Base-by-base conservation (phyloP, 2,329 filamentous ascomycete species). In the Madurella mycetomatis region DNA sequence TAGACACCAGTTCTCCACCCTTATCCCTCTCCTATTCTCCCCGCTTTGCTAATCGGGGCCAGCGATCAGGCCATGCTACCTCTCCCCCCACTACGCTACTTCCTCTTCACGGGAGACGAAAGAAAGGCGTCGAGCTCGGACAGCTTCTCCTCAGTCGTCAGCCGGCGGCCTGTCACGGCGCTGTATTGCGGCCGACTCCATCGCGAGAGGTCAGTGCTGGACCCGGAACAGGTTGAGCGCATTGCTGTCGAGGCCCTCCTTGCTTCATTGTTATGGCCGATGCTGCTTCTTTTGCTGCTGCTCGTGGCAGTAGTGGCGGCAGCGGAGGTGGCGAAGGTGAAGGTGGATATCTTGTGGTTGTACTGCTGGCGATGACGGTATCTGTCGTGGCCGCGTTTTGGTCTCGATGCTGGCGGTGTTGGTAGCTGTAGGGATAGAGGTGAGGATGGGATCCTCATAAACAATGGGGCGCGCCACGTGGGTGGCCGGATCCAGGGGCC, bases 71-170 rank as follows among this genome's bases (percentile, higher is more conserved):
- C n/a, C n/a, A n/a, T n/a, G n/a, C n/a, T n/a, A n/a, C n/a, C n/a
- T n/a, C n/a, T n/a, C n/a, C n/a, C 41, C n/a, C 5, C 7, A 2
- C 34, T 41, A 8, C 19, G 49, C 16, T 12, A 9, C 4, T 25
- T 41, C 25, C 7, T 25, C 25, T 25, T 25, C 4, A 25, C 25
- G 25, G 25, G 25, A 25, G 53, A 32, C 7, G 47, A 47, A 25
- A 60, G 42, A 37, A 59, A 60, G 2, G 49, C 54, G 34, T 60
- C 58, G 30, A 59, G 56, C 54, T 59, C 58, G 4, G 43, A 51
- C 17, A 60, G 41, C 47, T 59, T 60, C 44, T 60, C 56, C 51
- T 59, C 58, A 4, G 54, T 49, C 43, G 56, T 59, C 52, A 59
- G 34, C 13, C 47, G 42, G 13, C 56, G 45, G 7, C 25, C 25